These are phyloP conservation scores for Verticillium alfalfae DNA, from an alignment of 2,329 filamentous ascomycete genomes.

Conservation along the genomic window DNA sequence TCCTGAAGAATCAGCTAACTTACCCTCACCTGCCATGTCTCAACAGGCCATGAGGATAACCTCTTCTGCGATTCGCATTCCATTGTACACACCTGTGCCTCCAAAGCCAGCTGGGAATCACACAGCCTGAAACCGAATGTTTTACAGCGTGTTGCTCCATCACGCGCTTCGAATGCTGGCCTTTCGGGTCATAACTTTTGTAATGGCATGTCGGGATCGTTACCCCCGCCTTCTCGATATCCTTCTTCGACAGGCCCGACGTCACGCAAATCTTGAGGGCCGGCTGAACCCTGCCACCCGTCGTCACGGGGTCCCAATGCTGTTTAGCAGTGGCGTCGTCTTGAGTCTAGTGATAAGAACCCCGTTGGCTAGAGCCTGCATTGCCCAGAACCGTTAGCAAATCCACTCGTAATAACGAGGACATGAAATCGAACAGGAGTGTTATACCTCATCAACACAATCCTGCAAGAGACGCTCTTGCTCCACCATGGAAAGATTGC, in stretches of 20 bases:
- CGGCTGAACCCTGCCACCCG: constrained; percentile 64
- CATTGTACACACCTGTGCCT: neutral
- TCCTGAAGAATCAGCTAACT: neutral
- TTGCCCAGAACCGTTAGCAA: neutral
- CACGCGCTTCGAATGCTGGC: constrained; percentile 31
- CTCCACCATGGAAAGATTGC: constrained; percentile 64
- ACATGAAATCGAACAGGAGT: neutral
- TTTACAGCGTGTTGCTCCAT: neutral
- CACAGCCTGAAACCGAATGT: neutral
- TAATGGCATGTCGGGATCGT: constrained; percentile 86
- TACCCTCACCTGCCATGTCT: neutral
- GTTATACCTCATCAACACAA: constrained; percentile 86
- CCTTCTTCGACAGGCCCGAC: constrained; percentile 82
- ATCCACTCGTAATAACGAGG: neutral
- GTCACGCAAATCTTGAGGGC: constrained; percentile 91
- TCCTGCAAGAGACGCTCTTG: constrained; percentile 85
- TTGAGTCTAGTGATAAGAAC: constrained; percentile 87
- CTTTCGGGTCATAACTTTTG: constrained; percentile 76
- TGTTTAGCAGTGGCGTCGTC: constrained; percentile 60
- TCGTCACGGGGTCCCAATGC: constrained; percentile 64
- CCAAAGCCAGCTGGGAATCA: neutral
- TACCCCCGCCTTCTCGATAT: constrained; percentile 88
- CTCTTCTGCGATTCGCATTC: neutral
- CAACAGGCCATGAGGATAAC: neutral
- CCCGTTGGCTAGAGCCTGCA: constrained; percentile 74